A percentile compares a stretch with the other conserved stretches of the same genome.
Evolutionary conservation across 2,329 filamentous ascomycete genomes (phyloP).

Genomic region (Botrytis medusae): DNA sequence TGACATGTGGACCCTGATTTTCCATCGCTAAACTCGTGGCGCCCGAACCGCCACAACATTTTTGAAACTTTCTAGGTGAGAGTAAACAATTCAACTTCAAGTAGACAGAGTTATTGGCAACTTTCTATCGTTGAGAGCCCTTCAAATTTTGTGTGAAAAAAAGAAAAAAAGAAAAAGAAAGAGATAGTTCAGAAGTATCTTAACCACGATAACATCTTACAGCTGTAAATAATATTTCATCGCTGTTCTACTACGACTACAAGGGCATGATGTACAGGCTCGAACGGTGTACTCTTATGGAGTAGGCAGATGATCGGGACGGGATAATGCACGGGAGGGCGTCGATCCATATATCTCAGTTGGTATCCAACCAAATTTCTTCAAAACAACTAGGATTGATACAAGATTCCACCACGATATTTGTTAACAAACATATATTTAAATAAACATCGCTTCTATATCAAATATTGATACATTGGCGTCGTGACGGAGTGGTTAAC

Average conservation of each 20-base stretch:
- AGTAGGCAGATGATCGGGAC: background rate
- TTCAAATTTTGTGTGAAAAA: too few species aligned
- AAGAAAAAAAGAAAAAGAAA: too few species aligned
- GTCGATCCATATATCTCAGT: background rate
- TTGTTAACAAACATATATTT: fast-evolving
- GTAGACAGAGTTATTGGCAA: background rate
- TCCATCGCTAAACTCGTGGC: background rate
- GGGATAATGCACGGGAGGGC: background rate
- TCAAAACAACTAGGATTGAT: background rate
- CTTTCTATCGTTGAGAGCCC: too few species aligned
- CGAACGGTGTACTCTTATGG: background rate
- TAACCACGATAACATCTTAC: background rate
- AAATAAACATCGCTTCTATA: fast-evolving
- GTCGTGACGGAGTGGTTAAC: conserved; percentile 15
- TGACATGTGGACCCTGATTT: conserved; percentile 2
- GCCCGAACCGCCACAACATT: conserved; percentile 1
- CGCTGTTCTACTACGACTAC: background rate
- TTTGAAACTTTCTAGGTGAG: background rate
- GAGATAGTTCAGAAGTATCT: background rate
- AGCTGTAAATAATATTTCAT: background rate
- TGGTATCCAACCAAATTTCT: conserved; percentile 8
- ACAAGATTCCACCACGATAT: background rate
- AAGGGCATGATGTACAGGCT: background rate
- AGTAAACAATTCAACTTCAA: background rate
- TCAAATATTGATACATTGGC: background rate